These are phyloP conservation scores for Aspergillus nomiae DNA, from an alignment of 2,329 filamentous ascomycete species.

Conservation along the genomic window DNA sequence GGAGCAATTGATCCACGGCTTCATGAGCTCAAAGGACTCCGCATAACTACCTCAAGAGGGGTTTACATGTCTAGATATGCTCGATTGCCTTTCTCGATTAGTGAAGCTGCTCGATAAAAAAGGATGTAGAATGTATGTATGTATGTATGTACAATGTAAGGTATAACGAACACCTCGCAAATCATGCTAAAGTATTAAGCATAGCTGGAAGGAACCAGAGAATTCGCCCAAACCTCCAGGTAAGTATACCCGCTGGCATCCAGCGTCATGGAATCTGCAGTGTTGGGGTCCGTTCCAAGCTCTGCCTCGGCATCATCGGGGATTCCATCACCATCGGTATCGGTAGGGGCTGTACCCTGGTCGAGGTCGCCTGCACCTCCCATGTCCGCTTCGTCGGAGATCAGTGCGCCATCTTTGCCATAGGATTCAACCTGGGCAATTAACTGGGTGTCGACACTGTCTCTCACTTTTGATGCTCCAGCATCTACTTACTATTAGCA, in stretches of 20 bases:
- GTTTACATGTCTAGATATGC: no score
- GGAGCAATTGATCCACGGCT: no score
- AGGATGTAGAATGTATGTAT: neutral
- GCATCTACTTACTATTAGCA: conserved; percentile 7
- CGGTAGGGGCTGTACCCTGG: conserved; percentile 8
- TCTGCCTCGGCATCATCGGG: conserved; percentile 18
- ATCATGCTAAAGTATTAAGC: neutral
- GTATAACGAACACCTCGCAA: neutral
- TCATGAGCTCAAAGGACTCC: no score
- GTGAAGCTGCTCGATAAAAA: no score
- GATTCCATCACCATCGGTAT: conserved; percentile 21
- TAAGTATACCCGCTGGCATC: conserved; percentile 18
- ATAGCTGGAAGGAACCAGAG: conserved; percentile 16
- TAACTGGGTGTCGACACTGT: conserved; percentile 15
- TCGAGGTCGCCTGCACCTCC: conserved; percentile 18
- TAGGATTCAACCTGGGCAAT: conserved; percentile 16
- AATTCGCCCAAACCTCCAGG: conserved; percentile 22
- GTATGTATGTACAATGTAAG: neutral
- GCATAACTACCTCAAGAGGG: no score
- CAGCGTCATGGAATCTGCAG: conserved; percentile 17
- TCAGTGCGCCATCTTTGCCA: conserved; percentile 14
- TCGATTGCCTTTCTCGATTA: no score
- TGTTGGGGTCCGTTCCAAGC: conserved; percentile 19
- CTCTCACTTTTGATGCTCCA: conserved; percentile 18
- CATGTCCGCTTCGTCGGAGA: conserved; percentile 19